phyloP scores from a whole-genome alignment of 352 stramenopile genomes.

The Phytophthora sp. region DNA sequence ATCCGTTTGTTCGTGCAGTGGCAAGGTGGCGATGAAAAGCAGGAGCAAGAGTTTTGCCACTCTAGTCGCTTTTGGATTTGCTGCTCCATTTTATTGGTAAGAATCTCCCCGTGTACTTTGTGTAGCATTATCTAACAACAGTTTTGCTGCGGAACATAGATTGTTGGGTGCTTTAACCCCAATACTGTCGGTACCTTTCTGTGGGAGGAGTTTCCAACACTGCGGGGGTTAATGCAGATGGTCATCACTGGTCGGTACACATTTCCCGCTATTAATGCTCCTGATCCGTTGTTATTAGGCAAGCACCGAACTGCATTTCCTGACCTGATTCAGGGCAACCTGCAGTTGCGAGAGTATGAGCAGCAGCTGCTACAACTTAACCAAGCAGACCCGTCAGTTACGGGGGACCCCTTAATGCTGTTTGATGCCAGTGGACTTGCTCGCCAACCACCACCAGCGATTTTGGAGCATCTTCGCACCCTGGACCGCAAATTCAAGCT shows the following conservation, averaged over 20 bases:
- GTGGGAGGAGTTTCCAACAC: conserved; percentile 75
- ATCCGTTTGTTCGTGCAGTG: conserved; percentile 38
- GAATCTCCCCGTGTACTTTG: not conserved
- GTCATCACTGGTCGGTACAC: conserved; percentile 77
- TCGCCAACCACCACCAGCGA: conserved; percentile 67
- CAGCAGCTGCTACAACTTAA: conserved; percentile 64
- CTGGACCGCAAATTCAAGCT: conserved; percentile 81
- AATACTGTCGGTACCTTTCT: conserved; percentile 78
- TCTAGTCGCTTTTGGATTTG: conserved; percentile 86
- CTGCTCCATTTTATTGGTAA: conserved; percentile 85
- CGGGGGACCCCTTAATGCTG: conserved; percentile 74
- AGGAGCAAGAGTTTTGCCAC: conserved; percentile 81
- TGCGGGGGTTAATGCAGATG: conserved; percentile 89
- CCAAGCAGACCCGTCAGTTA: conserved; percentile 42
- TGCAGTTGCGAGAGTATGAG: conserved; percentile 75
- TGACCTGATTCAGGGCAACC: conserved; percentile 64
- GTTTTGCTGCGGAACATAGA: no score
- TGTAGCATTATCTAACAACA: not conserved
- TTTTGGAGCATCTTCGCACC: conserved; percentile 76
- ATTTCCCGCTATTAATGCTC: conserved; percentile 63
- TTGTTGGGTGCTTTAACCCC: conserved; percentile 75
- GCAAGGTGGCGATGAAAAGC: conserved; percentile 51
- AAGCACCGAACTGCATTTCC: conserved; percentile 58
- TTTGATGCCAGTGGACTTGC: conserved; percentile 73
- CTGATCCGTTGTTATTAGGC: conserved; percentile 70